A percentile compares a stretch with the other conserved stretches of the same genome.
Conservation (phyloP, 306 rosid genomes). For the Rosa chinensis region DNA sequence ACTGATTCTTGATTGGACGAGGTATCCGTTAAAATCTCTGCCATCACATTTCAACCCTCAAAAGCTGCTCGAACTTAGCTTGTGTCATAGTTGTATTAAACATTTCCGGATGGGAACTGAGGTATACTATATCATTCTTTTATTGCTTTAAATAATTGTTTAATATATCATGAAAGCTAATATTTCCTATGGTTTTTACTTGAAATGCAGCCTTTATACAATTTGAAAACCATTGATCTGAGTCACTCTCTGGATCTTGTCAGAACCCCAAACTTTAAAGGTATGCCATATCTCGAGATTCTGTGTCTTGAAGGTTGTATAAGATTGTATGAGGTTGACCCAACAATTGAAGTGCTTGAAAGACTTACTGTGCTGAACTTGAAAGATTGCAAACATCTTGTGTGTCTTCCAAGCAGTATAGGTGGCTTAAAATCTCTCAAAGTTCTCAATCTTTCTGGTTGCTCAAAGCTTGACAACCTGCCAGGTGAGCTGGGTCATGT, state of each 20-base stretch:
- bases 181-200: background rate
- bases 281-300: background rate
- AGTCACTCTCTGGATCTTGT: background rate
- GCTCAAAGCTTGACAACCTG: background rate
- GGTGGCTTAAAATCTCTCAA: background rate
- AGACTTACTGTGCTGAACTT: background rate
- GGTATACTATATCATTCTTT: background rate
- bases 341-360: background rate
- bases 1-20: background rate
- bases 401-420: background rate
- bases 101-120: background rate
- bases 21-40: background rate
- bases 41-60: background rate
- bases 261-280: background rate
- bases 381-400: background rate
- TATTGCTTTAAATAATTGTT: background rate
- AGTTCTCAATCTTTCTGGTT: background rate
- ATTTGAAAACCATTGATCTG: background rate
- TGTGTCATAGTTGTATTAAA: background rate
- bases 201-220: background rate
- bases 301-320: background rate
- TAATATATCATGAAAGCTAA: background rate
- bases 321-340: background rate
- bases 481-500: background rate
- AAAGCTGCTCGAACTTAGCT: background rate